Conservation (phyloP, 345 rosid species). For the Nephelium lappaceum region DNA sequence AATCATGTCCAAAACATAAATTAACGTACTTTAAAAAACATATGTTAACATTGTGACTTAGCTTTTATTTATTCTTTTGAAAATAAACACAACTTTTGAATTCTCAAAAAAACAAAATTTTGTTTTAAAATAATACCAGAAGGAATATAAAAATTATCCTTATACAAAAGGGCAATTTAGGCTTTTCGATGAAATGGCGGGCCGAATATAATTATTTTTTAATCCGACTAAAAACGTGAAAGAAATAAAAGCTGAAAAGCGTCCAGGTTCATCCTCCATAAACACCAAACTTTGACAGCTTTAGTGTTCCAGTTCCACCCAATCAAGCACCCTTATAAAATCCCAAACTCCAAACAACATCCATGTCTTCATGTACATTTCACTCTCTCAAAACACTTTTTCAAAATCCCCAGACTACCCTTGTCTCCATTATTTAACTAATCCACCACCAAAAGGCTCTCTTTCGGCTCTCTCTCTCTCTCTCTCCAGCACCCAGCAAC, state of each 20-base stretch:
- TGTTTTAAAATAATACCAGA: too few relatives aligned
- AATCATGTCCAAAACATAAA: too few relatives aligned
- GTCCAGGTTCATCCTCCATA: conserved; percentile 59
- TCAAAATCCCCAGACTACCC: conserved; percentile 19
- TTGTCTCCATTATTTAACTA: not conserved
- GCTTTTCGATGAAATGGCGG: not conserved
- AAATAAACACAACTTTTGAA: too few relatives aligned
- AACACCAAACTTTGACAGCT: not conserved
- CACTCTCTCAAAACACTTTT: not conserved
- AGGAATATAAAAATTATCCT: too few relatives aligned
- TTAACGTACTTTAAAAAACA: too few relatives aligned
- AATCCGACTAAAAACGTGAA: too few relatives aligned
- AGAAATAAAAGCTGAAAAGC: not conserved
- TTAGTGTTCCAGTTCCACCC: not conserved
- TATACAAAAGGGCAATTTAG: not conserved
- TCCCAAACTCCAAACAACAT: not conserved
- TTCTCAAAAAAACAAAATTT: too few relatives aligned
- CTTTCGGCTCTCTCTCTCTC: conserved; percentile 9
- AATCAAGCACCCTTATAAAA: not conserved
- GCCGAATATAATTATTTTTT: not conserved
- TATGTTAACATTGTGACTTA: too few relatives aligned
- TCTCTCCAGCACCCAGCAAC: conserved; percentile 13
- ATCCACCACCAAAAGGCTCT: not conserved
- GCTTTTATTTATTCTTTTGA: too few relatives aligned
- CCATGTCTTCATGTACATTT: not conserved